Evolutionary conservation across 305 asterid genomes (phyloP), one percentile per base, ranked within the genome.

Genomic region (Rubia peregrina): DNA sequence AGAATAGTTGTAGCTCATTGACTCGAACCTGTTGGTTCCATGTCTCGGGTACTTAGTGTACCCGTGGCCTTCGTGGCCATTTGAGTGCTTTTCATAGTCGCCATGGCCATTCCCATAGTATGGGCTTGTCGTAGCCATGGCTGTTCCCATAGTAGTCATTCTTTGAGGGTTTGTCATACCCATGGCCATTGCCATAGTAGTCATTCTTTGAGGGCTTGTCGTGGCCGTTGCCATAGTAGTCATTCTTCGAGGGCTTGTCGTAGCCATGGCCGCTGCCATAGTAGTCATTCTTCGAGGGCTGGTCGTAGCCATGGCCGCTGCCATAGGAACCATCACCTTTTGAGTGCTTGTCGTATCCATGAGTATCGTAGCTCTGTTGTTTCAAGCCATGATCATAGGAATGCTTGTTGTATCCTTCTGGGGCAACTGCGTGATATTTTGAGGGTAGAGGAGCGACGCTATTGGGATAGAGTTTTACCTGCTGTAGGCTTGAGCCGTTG

Each of bases 401-500:
- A 9, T 76, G 71, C 0, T 70, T 66, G 24, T 9, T 38, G 41
- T 67, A 56, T 55, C 74, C 67, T 11, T 53, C 59, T 72, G 30
- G 44, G 8, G 53, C 71, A 65, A 36, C 24, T 13, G 21, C 21
- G 2, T 66, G 69, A 2, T 72, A 74, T 5, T 51, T 24, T 55
- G 70, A 14, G 11, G 67, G 71, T 11, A 53, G 73, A 10, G 71
- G 21, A 5, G 71, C 13, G 38, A 8, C 0, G 26, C 62, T 56
- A 38, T 67, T 38, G 44, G 70, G 65, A 53, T 49, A 24, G 24
- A 75, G 76, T 60, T 38, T 76, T 61, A 53, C 19, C 69, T 38
- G 41, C 61, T 59, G 75, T 60, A 76, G 8, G 76, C 67, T 51
- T 62, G 76, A 72, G n/a, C 74, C 11, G 44, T 5, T 22, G 42